Percentiles rank a stretch among this genome's conserved stretches.
Conservation (phyloP, 306 rosid species). For the Myrica gale region DNA sequence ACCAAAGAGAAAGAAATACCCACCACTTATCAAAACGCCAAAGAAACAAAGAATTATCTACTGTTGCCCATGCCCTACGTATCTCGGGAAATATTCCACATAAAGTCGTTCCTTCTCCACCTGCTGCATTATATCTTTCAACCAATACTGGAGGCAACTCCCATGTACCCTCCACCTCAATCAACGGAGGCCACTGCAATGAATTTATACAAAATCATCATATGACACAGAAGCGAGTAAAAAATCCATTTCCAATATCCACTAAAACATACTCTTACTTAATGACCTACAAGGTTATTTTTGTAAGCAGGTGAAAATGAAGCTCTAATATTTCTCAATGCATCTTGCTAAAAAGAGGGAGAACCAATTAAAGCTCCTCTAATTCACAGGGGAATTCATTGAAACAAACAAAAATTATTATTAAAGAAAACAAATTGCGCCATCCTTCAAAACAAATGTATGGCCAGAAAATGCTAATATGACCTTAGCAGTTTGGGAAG, state of each 20-base stretch:
- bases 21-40: slow-evolving; percentile 99
- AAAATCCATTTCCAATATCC: slow-evolving; percentile 7
- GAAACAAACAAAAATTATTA: neutral
- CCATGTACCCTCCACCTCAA: slow-evolving; percentile 80
- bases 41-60: slow-evolving; percentile 86
- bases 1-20: slow-evolving; percentile 29
- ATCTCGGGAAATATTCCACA: slow-evolving; percentile 97
- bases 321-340: neutral
- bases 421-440: neutral
- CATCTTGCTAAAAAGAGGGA: neutral
- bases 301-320: neutral
- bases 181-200: slow-evolving; percentile 91
- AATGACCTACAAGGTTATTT: neutral
- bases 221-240: neutral
- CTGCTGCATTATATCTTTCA: slow-evolving; percentile 91
- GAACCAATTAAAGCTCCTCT: neutral
- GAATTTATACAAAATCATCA: slow-evolving; percentile 18
- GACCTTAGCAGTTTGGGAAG: neutral
- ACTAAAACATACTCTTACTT: slow-evolving; percentile 2
- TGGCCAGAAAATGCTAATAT: neutral
- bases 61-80: slow-evolving; percentile 95
- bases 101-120: slow-evolving; percentile 96
- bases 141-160: slow-evolving; percentile 90
- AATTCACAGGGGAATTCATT: neutral
- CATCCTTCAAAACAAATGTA: neutral